Conservation (phyloP, 106 monocot genomes). For the Acanthochlamys bracteata region DNA sequence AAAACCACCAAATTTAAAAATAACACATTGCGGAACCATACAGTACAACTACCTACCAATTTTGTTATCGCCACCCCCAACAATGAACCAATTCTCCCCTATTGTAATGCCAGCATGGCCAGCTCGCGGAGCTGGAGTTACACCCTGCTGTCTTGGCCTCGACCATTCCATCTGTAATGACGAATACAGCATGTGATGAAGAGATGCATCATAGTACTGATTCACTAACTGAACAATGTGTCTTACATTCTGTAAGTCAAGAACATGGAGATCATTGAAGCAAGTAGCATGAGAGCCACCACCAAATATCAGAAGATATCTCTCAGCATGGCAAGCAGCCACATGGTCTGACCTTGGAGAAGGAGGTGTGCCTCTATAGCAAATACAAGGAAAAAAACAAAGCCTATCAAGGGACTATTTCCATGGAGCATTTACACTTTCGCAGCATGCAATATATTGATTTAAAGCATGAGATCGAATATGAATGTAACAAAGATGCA, state of each 20-base stretch:
- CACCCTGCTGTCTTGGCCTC: slow-evolving; percentile 76
- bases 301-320: slow-evolving; percentile 95
- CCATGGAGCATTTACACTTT: no score
- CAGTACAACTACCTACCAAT: slow-evolving; percentile 40
- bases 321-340: slow-evolving; percentile 89
- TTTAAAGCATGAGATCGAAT: no score
- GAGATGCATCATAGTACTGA: no score
- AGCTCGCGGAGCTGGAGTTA: slow-evolving; percentile 74
- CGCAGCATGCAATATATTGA: no score
- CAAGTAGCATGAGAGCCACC: slow-evolving; percentile 95
- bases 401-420: background rate
- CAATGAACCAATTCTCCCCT: slow-evolving; percentile 97
- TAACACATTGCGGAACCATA: background rate
- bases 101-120: slow-evolving; percentile 93
- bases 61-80: slow-evolving; percentile 91
- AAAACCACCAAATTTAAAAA: background rate
- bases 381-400: background rate
- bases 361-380: slow-evolving; percentile 73
- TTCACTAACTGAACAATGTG: background rate
- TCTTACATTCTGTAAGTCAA: slow-evolving; percentile 88
- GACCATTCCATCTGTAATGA: slow-evolving; percentile 97
- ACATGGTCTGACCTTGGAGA: slow-evolving; percentile 97
- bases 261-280: slow-evolving; percentile 97
- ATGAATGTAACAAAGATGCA: no score
- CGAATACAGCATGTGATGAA: background rate